Evolutionary conservation across 345 rosid genomes (phyloP).

Genomic region (Firmiana major): DNA sequence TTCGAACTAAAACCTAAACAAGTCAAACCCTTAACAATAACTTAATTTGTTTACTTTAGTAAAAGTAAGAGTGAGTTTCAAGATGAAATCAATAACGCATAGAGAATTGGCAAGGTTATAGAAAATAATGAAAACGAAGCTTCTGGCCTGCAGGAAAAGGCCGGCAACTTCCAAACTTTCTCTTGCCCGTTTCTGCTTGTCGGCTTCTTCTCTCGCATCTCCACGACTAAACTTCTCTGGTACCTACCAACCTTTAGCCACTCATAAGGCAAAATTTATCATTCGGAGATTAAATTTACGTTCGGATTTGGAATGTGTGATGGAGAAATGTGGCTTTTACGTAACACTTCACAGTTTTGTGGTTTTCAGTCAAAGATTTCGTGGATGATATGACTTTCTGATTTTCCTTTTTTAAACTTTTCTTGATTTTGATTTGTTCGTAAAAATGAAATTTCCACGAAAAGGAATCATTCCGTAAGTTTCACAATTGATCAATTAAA

Average conservation of each 20-base stretch:
- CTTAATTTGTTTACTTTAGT: neutral
- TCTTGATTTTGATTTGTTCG: no score
- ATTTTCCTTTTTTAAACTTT: no score
- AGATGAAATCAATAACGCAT: neutral
- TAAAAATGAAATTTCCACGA: no score
- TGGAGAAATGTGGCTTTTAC: no score
- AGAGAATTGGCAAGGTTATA: neutral
- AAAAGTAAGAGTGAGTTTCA: neutral
- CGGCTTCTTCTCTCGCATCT: slow-evolving; percentile 12
- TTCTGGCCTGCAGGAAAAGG: slow-evolving; percentile 14
- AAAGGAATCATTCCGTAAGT: no score
- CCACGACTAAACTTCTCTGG: neutral
- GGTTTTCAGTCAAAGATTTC: no score
- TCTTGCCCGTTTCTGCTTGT: slow-evolving; percentile 26
- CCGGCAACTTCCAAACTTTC: slow-evolving; percentile 28
- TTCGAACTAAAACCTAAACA: no score
- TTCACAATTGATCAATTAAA: neutral
- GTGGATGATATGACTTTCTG: no score
- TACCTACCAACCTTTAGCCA: neutral
- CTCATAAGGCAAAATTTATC: no score
- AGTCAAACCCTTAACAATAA: no score
- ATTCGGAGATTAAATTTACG: neutral
- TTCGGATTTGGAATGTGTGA: no score
- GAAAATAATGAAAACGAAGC: neutral
- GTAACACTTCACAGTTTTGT: no score